phyloP scores from a whole-genome alignment of 305 asterid genomes.

The Solanum hybrid region DNA sequence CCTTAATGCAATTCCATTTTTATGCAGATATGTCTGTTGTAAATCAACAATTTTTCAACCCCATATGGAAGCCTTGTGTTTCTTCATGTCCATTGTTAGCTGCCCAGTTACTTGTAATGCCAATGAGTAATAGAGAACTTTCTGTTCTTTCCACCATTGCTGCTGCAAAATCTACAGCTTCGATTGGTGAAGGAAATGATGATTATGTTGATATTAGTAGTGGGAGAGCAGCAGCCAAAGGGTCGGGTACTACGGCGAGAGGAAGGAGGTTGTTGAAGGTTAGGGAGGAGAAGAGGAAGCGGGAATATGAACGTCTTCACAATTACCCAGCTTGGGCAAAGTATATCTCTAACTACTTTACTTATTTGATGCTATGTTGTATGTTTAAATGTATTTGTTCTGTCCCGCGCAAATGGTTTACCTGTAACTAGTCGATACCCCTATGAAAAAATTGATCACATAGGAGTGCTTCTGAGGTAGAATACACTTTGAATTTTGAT shows the following conservation, averaged over 20 bases:
- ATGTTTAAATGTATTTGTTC: neutral
- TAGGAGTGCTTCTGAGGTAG: neutral
- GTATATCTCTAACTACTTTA: conserved; percentile 20
- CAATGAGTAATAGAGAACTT: neutral
- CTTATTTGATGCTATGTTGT: conserved; percentile 1
- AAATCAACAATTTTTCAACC: neutral
- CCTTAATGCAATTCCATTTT: neutral
- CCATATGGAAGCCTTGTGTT: neutral
- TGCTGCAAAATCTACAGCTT: neutral
- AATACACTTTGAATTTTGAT: neutral
- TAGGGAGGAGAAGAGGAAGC: conserved; percentile 84
- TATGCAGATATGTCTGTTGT: conserved; percentile 1
- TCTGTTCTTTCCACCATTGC: neutral
- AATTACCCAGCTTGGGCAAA: conserved; percentile 95
- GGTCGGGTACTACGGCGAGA: conserved; percentile 90
- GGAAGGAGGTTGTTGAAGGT: conserved; percentile 72
- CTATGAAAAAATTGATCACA: neutral
- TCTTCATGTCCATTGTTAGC: neutral
- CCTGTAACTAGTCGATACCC: neutral
- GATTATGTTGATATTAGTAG: conserved; percentile 10
- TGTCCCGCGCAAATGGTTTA: neutral
- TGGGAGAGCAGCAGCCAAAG: conserved; percentile 42
- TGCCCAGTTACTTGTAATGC: neutral
- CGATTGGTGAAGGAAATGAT: neutral
- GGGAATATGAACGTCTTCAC: conserved; percentile 57